phyloP scores from a whole-genome alignment of 352 stramenopile species.

The Phytophthora tentaculata region DNA sequence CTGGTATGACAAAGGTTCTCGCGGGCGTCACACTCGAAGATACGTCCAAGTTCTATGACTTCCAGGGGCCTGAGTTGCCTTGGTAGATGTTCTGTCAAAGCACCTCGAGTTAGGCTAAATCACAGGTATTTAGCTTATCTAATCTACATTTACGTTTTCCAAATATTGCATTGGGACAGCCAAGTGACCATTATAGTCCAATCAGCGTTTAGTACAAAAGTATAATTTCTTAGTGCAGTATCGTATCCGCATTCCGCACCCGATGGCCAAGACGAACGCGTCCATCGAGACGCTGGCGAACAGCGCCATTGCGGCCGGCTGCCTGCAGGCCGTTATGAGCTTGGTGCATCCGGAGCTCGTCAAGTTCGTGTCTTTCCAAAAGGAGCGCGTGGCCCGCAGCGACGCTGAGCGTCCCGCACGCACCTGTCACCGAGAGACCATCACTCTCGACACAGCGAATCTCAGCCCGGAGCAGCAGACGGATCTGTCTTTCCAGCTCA shows the following conservation, averaged over 20 bases:
- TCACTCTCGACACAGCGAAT: conserved; percentile 3
- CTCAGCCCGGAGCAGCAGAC: conserved; percentile 29
- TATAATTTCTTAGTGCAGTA: too few relatives aligned
- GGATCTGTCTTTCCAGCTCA: conserved; percentile 45
- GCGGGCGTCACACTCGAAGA: background rate
- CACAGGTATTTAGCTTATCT: background rate
- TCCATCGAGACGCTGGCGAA: conserved; percentile 39
- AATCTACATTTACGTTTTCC: too few relatives aligned
- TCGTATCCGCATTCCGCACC: background rate
- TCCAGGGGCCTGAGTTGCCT: background rate
- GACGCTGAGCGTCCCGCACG: conserved; percentile 16
- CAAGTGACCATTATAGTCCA: too few relatives aligned
- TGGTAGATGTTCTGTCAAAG: background rate
- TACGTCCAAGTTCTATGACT: background rate
- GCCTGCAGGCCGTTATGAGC: conserved; percentile 52
- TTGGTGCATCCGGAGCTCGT: conserved; percentile 45
- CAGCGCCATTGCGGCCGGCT: conserved; percentile 41
- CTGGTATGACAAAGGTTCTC: conserved; percentile 40
- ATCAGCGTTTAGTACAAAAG: too few relatives aligned
- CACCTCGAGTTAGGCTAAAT: background rate
- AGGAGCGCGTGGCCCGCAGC: conserved; percentile 32
- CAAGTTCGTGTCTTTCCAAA: conserved; percentile 45
- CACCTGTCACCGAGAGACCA: background rate
- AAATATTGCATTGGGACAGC: too few relatives aligned
- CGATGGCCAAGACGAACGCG: conserved; percentile 7